These are phyloP conservation scores for Alternaria sp. DNA, from an alignment of 2,329 filamentous ascomycete genomes.

Conservation along the genomic window DNA sequence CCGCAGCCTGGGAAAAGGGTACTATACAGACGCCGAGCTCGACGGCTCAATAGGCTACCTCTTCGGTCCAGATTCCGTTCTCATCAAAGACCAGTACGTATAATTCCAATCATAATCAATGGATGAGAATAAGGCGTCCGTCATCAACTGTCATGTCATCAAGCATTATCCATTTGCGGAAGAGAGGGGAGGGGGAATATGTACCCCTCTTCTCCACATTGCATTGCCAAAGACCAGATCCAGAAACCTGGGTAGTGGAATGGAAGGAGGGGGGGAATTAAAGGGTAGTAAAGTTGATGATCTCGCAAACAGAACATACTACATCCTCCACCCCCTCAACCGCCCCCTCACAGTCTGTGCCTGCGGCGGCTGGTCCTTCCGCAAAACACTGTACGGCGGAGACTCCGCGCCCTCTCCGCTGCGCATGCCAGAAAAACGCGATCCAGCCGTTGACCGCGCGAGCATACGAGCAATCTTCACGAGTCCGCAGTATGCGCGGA, in stretches of 20 bases:
- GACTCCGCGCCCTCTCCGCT: constrained; percentile 39
- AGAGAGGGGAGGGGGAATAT: neutral
- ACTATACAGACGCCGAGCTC: constrained; percentile 43
- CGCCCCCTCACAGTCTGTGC: constrained; percentile 34
- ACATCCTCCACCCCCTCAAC: constrained; percentile 36
- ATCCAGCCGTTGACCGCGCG: constrained; percentile 36
- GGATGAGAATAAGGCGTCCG: constrained; percentile 6
- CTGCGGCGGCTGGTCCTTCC: constrained; percentile 48
- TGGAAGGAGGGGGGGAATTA: neutral
- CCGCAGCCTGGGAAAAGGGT: constrained; percentile 30
- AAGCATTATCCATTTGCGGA: neutral
- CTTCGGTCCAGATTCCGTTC: constrained; percentile 44
- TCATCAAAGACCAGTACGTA: constrained; percentile 37
- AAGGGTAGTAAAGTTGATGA: neutral
- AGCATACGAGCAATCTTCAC: constrained; percentile 48
- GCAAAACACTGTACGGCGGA: constrained; percentile 43
- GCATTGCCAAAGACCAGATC: neutral
- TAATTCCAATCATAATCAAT: neutral
- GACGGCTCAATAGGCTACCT: constrained; percentile 46
- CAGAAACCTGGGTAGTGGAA: neutral
- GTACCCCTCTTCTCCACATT: neutral
- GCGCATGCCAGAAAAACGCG: constrained; percentile 38
- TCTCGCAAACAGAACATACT: constrained; percentile 35
- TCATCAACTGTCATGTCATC: neutral
- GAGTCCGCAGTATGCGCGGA: constrained; percentile 35